These are phyloP conservation scores for Speleostelium caveatum DNA, from an alignment of 78 protist genomes.

Conservation along the genomic window DNA sequence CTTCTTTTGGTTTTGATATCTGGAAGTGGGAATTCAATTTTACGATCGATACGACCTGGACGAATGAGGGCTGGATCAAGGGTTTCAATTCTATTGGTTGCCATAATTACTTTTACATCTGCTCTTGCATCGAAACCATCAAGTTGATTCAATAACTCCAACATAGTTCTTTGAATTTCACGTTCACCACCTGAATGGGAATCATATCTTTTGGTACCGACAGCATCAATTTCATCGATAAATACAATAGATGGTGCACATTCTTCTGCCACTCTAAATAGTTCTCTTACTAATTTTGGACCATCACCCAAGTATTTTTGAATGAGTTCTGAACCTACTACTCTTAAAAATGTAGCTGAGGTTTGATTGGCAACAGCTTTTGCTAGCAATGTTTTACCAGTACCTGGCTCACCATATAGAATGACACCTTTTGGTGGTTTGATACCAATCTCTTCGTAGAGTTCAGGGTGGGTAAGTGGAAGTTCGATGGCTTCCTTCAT, in stretches of 20 bases:
- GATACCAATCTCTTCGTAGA: conserved; percentile 99
- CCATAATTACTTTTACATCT: conserved; percentile 99
- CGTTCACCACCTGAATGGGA: conserved; percentile 97
- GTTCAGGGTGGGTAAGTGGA: conserved; percentile 99
- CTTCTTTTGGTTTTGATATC: conserved; percentile 93
- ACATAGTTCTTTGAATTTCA: conserved; percentile 99
- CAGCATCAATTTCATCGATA: conserved; percentile 99
- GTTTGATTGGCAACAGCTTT: conserved; percentile 99
- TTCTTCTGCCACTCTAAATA: conserved; percentile 98
- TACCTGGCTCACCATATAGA: conserved; percentile 99
- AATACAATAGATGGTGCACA: conserved; percentile 99
- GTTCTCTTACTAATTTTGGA: conserved; percentile 99
- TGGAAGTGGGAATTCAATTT: conserved; percentile 99
- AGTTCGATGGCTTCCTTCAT: conserved; percentile 99
- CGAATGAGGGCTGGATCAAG: conserved; percentile 99
- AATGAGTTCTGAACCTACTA: conserved; percentile 99
- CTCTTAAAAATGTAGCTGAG: conserved; percentile 99
- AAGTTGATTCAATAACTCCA: conserved; percentile 99
- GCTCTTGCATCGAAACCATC: conserved; percentile 99
- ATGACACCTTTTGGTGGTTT: conserved; percentile 99
- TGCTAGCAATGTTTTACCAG: conserved; percentile 99
- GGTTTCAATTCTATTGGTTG: conserved; percentile 99
- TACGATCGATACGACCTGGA: conserved; percentile 99
- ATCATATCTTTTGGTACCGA: conserved; percentile 99
- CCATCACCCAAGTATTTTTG: conserved; percentile 99